A percentile compares a stretch with the other conserved stretches of the same genome.
These are phyloP conservation scores for Quercus dentata DNA, from an alignment of 306 rosid species.

Conservation along the genomic window DNA sequence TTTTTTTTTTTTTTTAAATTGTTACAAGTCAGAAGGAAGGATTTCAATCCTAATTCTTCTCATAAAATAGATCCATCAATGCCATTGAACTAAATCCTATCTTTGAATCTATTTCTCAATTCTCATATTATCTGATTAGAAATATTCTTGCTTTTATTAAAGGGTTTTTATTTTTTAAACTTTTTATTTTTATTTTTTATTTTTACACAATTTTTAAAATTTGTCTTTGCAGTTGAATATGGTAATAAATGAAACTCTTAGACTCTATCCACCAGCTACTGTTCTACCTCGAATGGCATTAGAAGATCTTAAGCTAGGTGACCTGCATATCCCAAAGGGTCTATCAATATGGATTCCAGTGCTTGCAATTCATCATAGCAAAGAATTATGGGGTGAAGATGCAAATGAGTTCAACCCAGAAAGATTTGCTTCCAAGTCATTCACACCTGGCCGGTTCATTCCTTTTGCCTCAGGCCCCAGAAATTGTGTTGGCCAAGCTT, in stretches of 20 bases:
- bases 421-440: conserved; percentile 74
- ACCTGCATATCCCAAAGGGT: conserved; percentile 82
- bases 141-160: not conserved
- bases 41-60: not conserved
- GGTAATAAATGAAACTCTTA: conserved; percentile 92
- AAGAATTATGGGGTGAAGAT: conserved; percentile 88
- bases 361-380: conserved; percentile 89
- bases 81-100: not conserved
- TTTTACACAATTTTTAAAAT: not conserved
- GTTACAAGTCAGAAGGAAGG: too few relatives aligned
- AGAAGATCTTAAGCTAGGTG: conserved; percentile 79
- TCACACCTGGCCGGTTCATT: conserved; percentile 61
- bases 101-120: not conserved
- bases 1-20: too few relatives aligned
- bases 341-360: conserved; percentile 95
- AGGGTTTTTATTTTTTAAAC: too few relatives aligned
- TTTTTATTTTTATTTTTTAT: too few relatives aligned
- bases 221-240: conserved; percentile 60
- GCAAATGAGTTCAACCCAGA: conserved; percentile 89
- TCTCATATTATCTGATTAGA: not conserved
- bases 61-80: not conserved
- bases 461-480: conserved; percentile 91
- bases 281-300: conserved; percentile 93
- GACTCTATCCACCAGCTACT: conserved; percentile 90
- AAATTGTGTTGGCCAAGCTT: conserved; percentile 84